Base-by-base conservation (phyloP, 169 alveolate genomes). In the Ichthyophthirius multifiliis region DNA sequence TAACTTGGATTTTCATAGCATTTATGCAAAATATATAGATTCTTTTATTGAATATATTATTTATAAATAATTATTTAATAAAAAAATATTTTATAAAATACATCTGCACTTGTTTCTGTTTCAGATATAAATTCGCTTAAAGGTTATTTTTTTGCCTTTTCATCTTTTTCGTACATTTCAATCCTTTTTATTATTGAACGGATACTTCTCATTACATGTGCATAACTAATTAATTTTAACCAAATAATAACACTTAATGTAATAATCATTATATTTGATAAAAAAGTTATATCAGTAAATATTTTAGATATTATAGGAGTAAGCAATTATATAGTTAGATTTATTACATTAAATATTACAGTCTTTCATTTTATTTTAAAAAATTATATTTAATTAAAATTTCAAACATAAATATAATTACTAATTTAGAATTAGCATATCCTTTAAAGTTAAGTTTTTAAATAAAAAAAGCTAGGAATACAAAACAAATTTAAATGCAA, bases 171-270 rank as follows among this genome's bases (percentile, higher is more conserved):
- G 10, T 27, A 55, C 5, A 27, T 55, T 55, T 27, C 31, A 2
- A 81, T 67, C 73, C 86, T 81, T 27, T 18, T 4, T 15, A 71
- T 31, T 71, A 46, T 37, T 27, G 48, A 73, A 7, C 55, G 30
- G 0, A 47, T 44, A 71, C 73, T 67, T 73, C 82, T 81, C 30
- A 71, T 31, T 3, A 71, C 65, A 74, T 81, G 86, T 16, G 82
- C 82, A 71, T 81, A 81, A 71, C 86, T 81, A 1, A 81, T 71
- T 3, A 81, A 18, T 45, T 81, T 81, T 39, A 81, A 32, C 27
- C 47, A 67, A 10, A 43, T 39, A 18, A 81, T 73, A 35, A 39
- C 46, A 55, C 76, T 47, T 5, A 45, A 9, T 1, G 31, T 30
- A 37, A 81, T 32, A 18, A 81, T n/a, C 10, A 41, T 23, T 18